These are phyloP conservation scores for Durotheca rogersii DNA, from an alignment of 495 filamentous ascomycete genomes.

Conservation along the genomic window DNA sequence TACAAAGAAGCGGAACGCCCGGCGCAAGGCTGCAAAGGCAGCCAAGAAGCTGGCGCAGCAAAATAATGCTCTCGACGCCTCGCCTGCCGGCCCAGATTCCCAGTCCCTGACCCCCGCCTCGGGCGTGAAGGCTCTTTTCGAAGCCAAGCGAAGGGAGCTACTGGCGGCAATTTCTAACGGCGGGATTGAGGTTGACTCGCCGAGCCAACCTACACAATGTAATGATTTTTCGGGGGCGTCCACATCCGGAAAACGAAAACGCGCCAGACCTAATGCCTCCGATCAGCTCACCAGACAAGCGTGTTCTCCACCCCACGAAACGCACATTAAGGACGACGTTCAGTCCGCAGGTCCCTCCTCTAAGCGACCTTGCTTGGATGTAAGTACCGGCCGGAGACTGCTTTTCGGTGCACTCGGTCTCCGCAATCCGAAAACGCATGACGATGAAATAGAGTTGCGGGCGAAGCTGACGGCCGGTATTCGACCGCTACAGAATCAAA, in stretches of 20 bases:
- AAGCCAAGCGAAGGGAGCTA: constrained; percentile 31
- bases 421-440: constrained; percentile 63
- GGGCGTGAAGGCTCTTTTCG: constrained; percentile 30
- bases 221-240: not conserved
- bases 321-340: constrained; percentile 14
- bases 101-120: not conserved
- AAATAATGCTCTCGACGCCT: not conserved
- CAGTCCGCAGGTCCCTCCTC: constrained; percentile 34
- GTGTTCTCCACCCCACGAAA: not conserved
- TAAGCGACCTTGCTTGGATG: constrained; percentile 57
- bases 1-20: constrained; percentile 47
- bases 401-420: constrained; percentile 75
- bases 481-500: constrained; percentile 30
- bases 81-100: not conserved
- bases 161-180: constrained; percentile 29
- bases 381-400: constrained; percentile 64
- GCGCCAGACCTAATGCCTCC: constrained; percentile 1
- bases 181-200: constrained; percentile 31
- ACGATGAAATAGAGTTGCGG: constrained; percentile 64
- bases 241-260: constrained; percentile 19
- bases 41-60: constrained; percentile 27
- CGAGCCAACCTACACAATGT: constrained; percentile 10
- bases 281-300: not conserved
- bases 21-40: constrained; percentile 36
- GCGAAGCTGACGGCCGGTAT: constrained; percentile 53